These are phyloP conservation scores for Suhomyces kilbournensis DNA, from an alignment of 805 yeast genomes.

Conservation along the genomic window DNA sequence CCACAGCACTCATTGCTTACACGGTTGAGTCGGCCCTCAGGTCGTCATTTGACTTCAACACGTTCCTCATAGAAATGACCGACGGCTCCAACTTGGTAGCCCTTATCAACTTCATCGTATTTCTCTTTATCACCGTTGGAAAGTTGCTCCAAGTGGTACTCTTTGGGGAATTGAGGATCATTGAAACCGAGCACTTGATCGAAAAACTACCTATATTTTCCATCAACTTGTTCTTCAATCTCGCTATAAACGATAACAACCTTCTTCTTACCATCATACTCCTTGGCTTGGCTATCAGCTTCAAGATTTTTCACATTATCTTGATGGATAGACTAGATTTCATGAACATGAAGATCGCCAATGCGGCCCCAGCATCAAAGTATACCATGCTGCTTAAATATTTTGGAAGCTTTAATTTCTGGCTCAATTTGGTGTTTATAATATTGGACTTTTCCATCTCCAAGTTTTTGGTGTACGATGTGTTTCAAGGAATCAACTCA, in stretches of 20 bases:
- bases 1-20: constrained; percentile 5
- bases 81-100: constrained; percentile 29
- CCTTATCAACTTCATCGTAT: constrained; percentile 23
- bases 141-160: constrained; percentile 49
- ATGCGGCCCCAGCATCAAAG: constrained; percentile 10
- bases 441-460: constrained; percentile 53
- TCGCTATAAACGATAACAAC: constrained; percentile 64
- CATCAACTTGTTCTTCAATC: constrained; percentile 53
- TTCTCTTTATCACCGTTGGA: constrained; percentile 17
- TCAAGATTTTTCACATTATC: constrained; percentile 78
- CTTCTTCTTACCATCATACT: constrained; percentile 49
- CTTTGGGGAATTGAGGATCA: constrained; percentile 71
- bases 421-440: constrained; percentile 45
- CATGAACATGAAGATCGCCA: constrained; percentile 26
- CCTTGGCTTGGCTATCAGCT: constrained; percentile 26
- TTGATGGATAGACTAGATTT: constrained; percentile 51
- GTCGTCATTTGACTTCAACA: constrained; percentile 19
- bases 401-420: constrained; percentile 38
- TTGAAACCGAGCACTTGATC: constrained; percentile 67
- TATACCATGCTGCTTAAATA: constrained; percentile 24
- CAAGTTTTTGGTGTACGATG: constrained; percentile 53
- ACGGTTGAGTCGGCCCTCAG: constrained; percentile 4
- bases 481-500: constrained; percentile 49
- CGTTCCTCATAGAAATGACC: constrained; percentile 27
- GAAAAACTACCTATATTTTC: constrained; percentile 35